phyloP scores from a whole-genome alignment of 345 rosid species.

The Eucalyptus regnans region DNA sequence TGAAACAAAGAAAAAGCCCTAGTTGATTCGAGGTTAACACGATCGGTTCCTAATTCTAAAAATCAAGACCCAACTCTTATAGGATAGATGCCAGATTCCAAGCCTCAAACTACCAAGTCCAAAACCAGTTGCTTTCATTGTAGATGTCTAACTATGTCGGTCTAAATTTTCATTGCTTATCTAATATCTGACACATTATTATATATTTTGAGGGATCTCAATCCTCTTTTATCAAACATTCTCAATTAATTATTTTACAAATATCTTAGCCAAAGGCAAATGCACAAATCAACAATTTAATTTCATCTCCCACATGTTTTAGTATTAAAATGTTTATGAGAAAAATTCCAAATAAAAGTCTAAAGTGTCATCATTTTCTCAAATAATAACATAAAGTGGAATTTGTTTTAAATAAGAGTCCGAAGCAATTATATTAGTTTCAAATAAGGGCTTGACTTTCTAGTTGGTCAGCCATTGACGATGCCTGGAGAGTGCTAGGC shows the following conservation, averaged over 20 bases:
- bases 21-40: fast-evolving
- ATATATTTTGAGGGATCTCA: background rate
- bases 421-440: too few species aligned
- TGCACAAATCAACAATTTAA: background rate
- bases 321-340: fast-evolving
- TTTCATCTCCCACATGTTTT: background rate
- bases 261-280: background rate
- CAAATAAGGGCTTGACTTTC: too few species aligned
- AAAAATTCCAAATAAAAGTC: too few species aligned
- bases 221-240: background rate
- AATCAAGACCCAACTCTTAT: fast-evolving
- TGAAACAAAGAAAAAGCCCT: background rate
- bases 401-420: too few species aligned
- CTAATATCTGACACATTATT: background rate
- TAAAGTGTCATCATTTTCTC: fast-evolving
- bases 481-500: fast-evolving
- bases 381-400: fast-evolving
- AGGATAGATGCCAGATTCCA: fast-evolving
- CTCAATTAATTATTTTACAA: background rate
- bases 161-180: background rate
- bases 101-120: background rate
- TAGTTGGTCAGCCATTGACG: fast-evolving
- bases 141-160: background rate
- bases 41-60: background rate
- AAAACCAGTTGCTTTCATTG: fast-evolving